phyloP scores from a whole-genome alignment of 2,329 filamentous ascomycete species.

The Pseudogymnoascus verrucosus region DNA sequence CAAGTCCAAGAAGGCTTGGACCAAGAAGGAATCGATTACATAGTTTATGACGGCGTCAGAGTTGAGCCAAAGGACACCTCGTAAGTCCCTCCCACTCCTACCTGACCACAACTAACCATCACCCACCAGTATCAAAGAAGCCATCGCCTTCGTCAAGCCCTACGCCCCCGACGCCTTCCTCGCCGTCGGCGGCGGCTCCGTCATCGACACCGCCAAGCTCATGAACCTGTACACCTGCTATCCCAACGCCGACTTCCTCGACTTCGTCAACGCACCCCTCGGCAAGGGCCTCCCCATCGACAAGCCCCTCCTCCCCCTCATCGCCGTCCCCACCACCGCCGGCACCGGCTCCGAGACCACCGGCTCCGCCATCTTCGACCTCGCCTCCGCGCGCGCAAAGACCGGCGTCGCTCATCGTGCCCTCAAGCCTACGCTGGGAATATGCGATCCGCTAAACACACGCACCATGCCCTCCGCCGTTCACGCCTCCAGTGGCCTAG shows the following conservation, averaged over 20 bases:
- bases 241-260: conserved; percentile 86
- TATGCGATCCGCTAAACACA: conserved; percentile 81
- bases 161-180: conserved; percentile 82
- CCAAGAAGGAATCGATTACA: conserved; percentile 69
- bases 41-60: conserved; percentile 70
- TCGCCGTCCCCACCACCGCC: conserved; percentile 79
- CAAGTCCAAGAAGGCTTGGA: conserved; percentile 76
- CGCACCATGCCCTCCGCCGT: conserved; percentile 93
- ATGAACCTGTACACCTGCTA: conserved; percentile 96
- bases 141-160: conserved; percentile 77
- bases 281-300: conserved; percentile 75
- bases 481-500: conserved; percentile 84
- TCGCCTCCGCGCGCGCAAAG: conserved; percentile 83
- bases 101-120: background rate
- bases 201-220: conserved; percentile 96
- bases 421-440: conserved; percentile 88
- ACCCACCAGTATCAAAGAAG: conserved; percentile 64
- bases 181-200: conserved; percentile 85
- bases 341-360: conserved; percentile 92
- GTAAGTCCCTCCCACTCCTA: conserved; percentile 38
- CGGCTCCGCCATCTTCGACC: conserved; percentile 94
- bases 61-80: conserved; percentile 94
- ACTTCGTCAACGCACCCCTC: conserved; percentile 94
- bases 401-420: conserved; percentile 94
- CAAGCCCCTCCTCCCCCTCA: conserved; percentile 62